Base-by-base conservation (phyloP, 805 yeast genomes). In the Kodamaea fukazawae region DNA sequence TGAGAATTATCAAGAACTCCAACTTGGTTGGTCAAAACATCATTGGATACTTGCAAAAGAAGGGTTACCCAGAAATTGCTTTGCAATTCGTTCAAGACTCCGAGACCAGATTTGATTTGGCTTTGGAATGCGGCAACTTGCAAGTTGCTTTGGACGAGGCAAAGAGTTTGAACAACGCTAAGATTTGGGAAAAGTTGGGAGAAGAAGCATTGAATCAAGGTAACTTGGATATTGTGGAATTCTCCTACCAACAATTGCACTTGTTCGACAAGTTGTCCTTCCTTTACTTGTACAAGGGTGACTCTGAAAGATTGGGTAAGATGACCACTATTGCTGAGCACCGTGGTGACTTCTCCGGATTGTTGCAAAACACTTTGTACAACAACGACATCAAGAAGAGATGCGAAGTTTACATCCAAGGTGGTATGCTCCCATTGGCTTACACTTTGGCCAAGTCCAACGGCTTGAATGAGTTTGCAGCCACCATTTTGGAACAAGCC, bases 61-160 rank as follows among this genome's bases (percentile, higher is more conserved):
- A 87, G 58, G 99, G 99, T 2, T 91, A 84, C 60, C 98, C 99
- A 18, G 99, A 93, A 65, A 82, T 93, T 62, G 99, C 99, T 2
- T 74, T 93, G 46, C 97, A 91, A 63, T 95, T 93, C 58, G 99
- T 93, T 39, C 85, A 89, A 65, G 99, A 93, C 60, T 84, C 98
- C 4, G 96, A 90, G 61, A 87, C 97, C 30, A 79, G 96, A 63
- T 91, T 93, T 55, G 99, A 93, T 53, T 75, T 93, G 53, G 97
- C 99, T 16, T 73, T 93, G 46, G 97, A 93, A 67, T 86, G 96
- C 58, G 91, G 96, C 51, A 86, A 91, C 60, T 73, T 93, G 50
- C 75, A 73, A 10, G 85, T 85, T 48, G 99, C 98, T n/a, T 69
- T 86, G 34, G 82, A 75, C 40, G 96, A 91, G 70, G 98, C 98